These are phyloP conservation scores for Psophocarpus tetragonolobus DNA, from an alignment of 306 rosid species.

Conservation along the genomic window DNA sequence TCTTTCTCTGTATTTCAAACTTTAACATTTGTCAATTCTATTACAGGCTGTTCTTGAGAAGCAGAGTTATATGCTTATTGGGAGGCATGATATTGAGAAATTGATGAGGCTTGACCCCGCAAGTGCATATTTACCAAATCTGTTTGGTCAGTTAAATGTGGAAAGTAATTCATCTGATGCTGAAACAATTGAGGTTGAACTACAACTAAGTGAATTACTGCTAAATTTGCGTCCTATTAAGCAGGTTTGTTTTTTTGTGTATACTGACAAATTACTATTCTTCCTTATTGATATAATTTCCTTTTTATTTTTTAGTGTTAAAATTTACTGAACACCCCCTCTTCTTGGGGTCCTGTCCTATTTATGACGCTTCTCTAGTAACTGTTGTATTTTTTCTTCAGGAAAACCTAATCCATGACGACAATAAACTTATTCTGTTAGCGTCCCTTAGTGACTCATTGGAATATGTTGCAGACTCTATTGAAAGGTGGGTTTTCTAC, in stretches of 20 bases:
- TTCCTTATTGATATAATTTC: not conserved
- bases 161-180: slow-evolving; percentile 62
- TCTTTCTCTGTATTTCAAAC: no score
- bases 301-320: not conserved
- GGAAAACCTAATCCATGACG: slow-evolving; percentile 97
- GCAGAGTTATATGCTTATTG: slow-evolving; percentile 99
- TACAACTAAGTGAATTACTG: slow-evolving; percentile 70
- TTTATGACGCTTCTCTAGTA: slow-evolving; percentile 28
- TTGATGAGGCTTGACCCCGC: slow-evolving; percentile 88
- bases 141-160: slow-evolving; percentile 50
- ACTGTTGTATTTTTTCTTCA: slow-evolving; percentile 40
- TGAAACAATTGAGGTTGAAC: slow-evolving; percentile 79
- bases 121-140: slow-evolving; percentile 72
- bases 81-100: slow-evolving; percentile 94
- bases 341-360: not conserved
- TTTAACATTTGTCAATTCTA: slow-evolving; percentile 33
- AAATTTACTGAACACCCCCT: not conserved
- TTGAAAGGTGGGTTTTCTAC: slow-evolving; percentile 77
- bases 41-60: slow-evolving; percentile 98
- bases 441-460: slow-evolving; percentile 98
- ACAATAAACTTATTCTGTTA: slow-evolving; percentile 90
- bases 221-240: slow-evolving; percentile 82
- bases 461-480: slow-evolving; percentile 95
- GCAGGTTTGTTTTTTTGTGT: slow-evolving; percentile 64
- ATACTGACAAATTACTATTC: slow-evolving; percentile 8